These are phyloP conservation scores for Neostapfia colusana DNA, from an alignment of 176 grass and related monocot species.

Conservation along the genomic window DNA sequence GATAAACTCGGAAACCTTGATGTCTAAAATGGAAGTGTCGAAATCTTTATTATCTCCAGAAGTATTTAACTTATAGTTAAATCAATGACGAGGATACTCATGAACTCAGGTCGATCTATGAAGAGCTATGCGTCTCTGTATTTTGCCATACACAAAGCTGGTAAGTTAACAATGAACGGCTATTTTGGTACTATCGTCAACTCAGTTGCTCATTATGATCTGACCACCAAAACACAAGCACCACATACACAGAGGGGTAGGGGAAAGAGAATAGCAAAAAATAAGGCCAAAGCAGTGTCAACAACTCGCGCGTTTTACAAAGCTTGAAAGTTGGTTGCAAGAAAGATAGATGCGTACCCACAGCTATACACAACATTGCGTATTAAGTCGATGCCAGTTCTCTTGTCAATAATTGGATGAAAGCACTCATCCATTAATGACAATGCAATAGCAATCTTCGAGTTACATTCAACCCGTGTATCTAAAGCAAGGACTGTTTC, in stretches of 20 bases:
- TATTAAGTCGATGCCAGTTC: constrained; percentile 92
- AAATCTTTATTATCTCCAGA: constrained; percentile 17
- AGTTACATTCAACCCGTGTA: constrained; percentile 71
- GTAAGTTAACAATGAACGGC: constrained; percentile 9
- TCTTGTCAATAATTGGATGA: constrained; percentile 85
- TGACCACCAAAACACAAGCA: constrained; percentile 29
- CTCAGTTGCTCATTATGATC: neutral
- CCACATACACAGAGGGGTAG: neutral
- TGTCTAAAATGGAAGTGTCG: neutral
- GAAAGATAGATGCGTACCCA: constrained; percentile 73
- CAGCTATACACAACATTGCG: constrained; percentile 89
- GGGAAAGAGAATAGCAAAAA: neutral
- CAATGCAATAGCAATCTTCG: constrained; percentile 85
- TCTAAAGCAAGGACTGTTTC: constrained; percentile 45
- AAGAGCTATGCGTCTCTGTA: constrained; percentile 4
- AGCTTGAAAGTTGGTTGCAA: constrained; percentile 25
- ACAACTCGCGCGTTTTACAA: constrained; percentile 10
- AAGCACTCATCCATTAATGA: constrained; percentile 96
- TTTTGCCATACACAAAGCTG: constrained; percentile 14
- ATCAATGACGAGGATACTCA: constrained; percentile 17
- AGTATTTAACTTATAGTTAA: neutral
- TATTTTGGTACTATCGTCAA: constrained; percentile 18
- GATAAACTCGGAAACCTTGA: constrained; percentile 17
- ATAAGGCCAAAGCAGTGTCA: constrained; percentile 22
- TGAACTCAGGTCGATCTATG: neutral